Base-by-base conservation (phyloP, 2,329 filamentous ascomycete genomes). In the Fusarium staphyleae region DNA sequence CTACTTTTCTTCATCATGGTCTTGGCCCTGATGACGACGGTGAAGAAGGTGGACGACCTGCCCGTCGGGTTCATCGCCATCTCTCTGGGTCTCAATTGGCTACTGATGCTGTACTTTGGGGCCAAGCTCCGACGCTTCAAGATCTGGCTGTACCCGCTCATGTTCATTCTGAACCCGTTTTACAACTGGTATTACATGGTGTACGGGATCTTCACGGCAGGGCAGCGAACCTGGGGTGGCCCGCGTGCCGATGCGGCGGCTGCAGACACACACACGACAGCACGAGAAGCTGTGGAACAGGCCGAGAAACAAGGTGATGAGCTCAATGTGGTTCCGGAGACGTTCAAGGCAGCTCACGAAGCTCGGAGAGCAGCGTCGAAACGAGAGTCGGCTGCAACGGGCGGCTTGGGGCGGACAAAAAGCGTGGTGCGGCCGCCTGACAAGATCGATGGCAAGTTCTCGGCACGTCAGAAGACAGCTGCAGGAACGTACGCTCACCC, bases 121-220 rank as follows among this genome's bases (percentile, higher is more conserved):
- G 83, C 87, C 48, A 92, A 91, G 74, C 83, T 98, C 41, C 87
- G 88, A 55, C 85, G 95, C 10, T 97, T 88, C 78, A 98, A 99
- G 79, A 89, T 96, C 57, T 93, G 91, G 88, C 80, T 98, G 5
- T 98, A 98, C 70, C 93, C 93, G 0, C 67, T 98, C 58, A 97
- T 98, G 92, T 98, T 97, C 71, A 76, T 96, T 39, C 74, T 97
- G 59, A 98, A 97, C 69, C 93, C 95, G 1, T 96, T 98, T 70
- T 93, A 97, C 81, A 98, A 98, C 75, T 98, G 93, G 93, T 84
- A 91, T 52, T 98, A 98, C 77, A 96, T 97, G 89, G 89, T 96
- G 3, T 96, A 97, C 72, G 93, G 92, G 36, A 96, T 96, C 65
- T 95, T 96, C 74, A 97, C 93, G 1, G 92, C 93, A 24, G 92